These are phyloP conservation scores for Coniella vitis DNA, from an alignment of 2,329 filamentous ascomycete genomes.

Conservation along the genomic window DNA sequence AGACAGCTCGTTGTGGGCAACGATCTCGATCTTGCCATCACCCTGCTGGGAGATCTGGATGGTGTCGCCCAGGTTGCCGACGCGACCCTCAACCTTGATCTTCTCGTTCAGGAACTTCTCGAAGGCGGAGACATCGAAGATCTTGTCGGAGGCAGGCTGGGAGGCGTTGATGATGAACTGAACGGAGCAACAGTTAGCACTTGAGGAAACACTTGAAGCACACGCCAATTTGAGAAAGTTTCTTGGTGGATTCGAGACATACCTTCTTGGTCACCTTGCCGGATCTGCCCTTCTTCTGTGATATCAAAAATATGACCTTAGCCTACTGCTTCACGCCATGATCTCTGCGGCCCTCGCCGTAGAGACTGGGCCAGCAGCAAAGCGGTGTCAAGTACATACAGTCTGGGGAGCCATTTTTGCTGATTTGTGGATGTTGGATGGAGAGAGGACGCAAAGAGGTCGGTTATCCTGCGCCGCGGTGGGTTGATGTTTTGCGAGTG, in stretches of 20 bases:
- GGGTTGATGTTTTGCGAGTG: constrained; percentile 12
- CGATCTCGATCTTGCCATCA: constrained; percentile 97
- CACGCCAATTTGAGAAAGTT: neutral
- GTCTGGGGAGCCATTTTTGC: constrained; percentile 74
- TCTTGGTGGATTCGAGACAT: too few species aligned
- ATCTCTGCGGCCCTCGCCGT: constrained; percentile 29
- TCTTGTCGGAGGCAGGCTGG: constrained; percentile 98
- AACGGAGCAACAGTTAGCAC: neutral
- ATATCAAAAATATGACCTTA: constrained; percentile 58
- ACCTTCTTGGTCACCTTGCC: constrained; percentile 82
- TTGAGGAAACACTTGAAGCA: neutral
- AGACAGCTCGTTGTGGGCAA: constrained; percentile 95
- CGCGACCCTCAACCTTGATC: constrained; percentile 99
- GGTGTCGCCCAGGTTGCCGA: constrained; percentile 93
- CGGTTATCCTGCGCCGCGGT: constrained; percentile 72
- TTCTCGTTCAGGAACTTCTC: constrained; percentile 99
- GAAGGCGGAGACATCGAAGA: constrained; percentile 98
- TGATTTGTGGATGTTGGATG: constrained; percentile 28
- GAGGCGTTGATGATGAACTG: constrained; percentile 99
- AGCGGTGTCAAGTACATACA: constrained; percentile 83
- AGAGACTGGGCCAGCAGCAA: constrained; percentile 77
- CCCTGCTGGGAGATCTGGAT: constrained; percentile 85
- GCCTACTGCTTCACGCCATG: constrained; percentile 84
- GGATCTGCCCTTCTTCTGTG: constrained; percentile 61
- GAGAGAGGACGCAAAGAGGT: constrained; percentile 52